Base-by-base conservation (phyloP, 2,329 filamentous ascomycete genomes). In the Paecilomyces dactylethromorphus region DNA sequence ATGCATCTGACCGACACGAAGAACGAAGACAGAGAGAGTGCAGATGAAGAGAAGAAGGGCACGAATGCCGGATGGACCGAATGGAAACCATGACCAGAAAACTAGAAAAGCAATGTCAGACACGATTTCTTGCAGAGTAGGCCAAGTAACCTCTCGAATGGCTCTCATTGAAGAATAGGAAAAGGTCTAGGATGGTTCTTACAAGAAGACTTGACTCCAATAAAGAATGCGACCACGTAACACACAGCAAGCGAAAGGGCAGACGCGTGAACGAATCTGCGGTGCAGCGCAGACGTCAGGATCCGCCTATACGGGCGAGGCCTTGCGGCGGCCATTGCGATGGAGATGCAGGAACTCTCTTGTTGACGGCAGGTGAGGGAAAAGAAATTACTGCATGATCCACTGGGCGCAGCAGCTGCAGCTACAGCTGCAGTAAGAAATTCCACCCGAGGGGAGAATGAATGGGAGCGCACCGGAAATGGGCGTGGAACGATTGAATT, bases 1-100 rank as follows among this genome's bases (percentile, higher is more conserved):
- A 70, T 93, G 91, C 74, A 92, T 87, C 72, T 92, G 88, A 52
- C 89, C 87, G 68, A 97, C 91, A 68, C 92, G 90, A 56, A 97
- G 84, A 65, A 96, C 83, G 76, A 96, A 90, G 65, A 97, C 83
- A 58, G 86, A 79, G 60, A 97, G 84, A 60, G 85, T 86, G 66
- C 87, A 88, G 62, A 89, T 78, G 76, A 92, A 93, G 63, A 97
- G 83, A 62, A 91, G 81, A 15, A 87, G 71, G 5, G 91, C 84
- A 66, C 92, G 88, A 58, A 95, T 74, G 60, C 90, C 91, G 52
- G 88, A 85, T 58, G 82, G 81, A 56, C 91, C 90, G 45, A 96
- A 68, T 24, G 92, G 92, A 65, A 96, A 91, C 89, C 90, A 93
- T 66, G 87, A 81, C 92, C 91, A 96, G 61, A 96, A 78, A 55